Evolutionary conservation across 768 basidiomycete species (phyloP).

Genomic region (Auriscalpium orientale): DNA sequence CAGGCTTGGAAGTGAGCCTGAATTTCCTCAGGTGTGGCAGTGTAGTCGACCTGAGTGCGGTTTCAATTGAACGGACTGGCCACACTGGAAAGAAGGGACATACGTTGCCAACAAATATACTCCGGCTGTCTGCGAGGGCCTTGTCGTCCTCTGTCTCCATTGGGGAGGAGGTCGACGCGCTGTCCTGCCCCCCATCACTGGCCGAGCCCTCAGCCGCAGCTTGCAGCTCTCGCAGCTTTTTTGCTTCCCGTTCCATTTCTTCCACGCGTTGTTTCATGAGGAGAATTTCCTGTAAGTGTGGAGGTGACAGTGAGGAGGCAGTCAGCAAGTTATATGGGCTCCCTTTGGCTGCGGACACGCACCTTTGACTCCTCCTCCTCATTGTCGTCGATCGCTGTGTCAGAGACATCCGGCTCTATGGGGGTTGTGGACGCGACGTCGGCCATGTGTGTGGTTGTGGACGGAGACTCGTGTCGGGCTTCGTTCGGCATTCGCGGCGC

Average conservation of each 20-base stretch:
- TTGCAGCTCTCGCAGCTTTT: constrained; percentile 80
- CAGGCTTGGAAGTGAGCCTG: constrained; percentile 96
- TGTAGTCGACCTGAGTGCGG: constrained; percentile 80
- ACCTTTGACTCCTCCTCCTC: constrained; percentile 31
- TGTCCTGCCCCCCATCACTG: constrained; percentile 35
- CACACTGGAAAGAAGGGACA: constrained; percentile 7
- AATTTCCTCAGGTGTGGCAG: constrained; percentile 95
- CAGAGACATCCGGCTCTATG: constrained; percentile 14
- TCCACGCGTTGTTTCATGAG: constrained; percentile 89
- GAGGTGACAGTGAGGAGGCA: background rate
- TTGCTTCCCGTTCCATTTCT: constrained; percentile 90
- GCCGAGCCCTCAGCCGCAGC: constrained; percentile 62
- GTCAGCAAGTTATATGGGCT: background rate
- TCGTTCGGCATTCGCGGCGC: no score
- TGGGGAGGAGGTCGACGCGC: constrained; percentile 38
- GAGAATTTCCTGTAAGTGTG: constrained; percentile 59
- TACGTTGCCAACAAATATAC: constrained; percentile 95
- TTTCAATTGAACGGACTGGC: background rate
- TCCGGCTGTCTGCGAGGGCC: constrained; percentile 71
- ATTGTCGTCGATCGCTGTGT: constrained; percentile 22
- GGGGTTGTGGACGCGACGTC: constrained; percentile 21
- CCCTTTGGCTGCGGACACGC: constrained; percentile 7
- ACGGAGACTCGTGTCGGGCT: background rate
- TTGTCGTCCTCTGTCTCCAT: constrained; percentile 86
- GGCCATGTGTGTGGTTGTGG: constrained; percentile 20